These are phyloP conservation scores for Pseudomonodictys pantanalensis DNA, from an alignment of 495 filamentous ascomycete species.

Conservation along the genomic window DNA sequence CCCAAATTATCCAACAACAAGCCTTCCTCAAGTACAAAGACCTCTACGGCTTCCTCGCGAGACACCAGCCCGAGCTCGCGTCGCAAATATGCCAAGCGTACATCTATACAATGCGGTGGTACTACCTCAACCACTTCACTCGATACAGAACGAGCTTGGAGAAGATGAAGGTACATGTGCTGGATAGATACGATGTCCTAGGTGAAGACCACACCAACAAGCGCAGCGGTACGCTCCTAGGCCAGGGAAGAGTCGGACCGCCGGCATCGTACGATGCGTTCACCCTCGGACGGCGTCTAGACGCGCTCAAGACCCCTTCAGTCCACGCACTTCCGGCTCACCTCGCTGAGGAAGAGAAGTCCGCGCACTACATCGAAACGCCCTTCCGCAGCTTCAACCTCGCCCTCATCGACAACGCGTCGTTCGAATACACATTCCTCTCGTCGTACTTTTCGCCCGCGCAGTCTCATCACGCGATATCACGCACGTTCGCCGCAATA, in stretches of 20 bases:
- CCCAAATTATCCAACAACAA: constrained; percentile 91
- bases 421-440: constrained; percentile 92
- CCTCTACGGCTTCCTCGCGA: constrained; percentile 76
- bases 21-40: constrained; percentile 84
- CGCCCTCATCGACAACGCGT: constrained; percentile 87
- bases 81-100: constrained; percentile 91
- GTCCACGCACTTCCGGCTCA: constrained; percentile 74
- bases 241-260: constrained; percentile 45
- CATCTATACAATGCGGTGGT: constrained; percentile 98
- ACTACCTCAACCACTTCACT: constrained; percentile 86
- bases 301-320: constrained; percentile 68
- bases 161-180: constrained; percentile 74
- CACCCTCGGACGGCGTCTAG: constrained; percentile 77
- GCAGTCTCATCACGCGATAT: constrained; percentile 55
- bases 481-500: constrained; percentile 70
- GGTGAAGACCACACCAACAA: constrained; percentile 65
- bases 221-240: constrained; percentile 32
- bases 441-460: constrained; percentile 78
- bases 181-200: constrained; percentile 82
- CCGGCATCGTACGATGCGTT: constrained; percentile 83
- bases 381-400: constrained; percentile 93
- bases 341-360: constrained; percentile 81
- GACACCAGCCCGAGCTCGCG: constrained; percentile 72
- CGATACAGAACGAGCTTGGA: constrained; percentile 80
- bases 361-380: constrained; percentile 79